phyloP scores from a whole-genome alignment of 768 basidiomycete species.

The Calocera viscosa region DNA sequence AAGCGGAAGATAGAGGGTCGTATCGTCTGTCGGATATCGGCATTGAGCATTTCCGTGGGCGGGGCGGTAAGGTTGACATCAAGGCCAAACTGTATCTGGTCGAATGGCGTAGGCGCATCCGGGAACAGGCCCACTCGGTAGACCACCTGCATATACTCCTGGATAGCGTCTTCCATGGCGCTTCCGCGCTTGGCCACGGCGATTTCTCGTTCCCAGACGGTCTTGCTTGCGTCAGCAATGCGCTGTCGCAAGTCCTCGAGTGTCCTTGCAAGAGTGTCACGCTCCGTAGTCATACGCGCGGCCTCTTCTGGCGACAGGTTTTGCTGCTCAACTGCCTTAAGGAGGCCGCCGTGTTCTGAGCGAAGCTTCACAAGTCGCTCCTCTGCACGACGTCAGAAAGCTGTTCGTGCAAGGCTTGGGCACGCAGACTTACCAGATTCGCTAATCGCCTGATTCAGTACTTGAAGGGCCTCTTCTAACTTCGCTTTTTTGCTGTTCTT shows the following conservation, averaged over 20 bases:
- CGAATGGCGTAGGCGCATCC: slow-evolving; percentile 54
- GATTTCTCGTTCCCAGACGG: slow-evolving; percentile 71
- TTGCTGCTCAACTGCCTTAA: slow-evolving; percentile 63
- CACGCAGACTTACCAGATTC: too few relatives aligned
- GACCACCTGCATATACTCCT: slow-evolving; percentile 62
- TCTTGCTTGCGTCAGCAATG: slow-evolving; percentile 57
- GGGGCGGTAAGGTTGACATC: slow-evolving; percentile 69
- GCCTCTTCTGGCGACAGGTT: slow-evolving; percentile 90
- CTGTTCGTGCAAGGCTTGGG: too few relatives aligned
- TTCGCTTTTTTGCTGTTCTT: background rate
- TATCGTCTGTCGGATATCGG: slow-evolving; percentile 57
- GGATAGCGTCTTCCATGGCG: slow-evolving; percentile 68
- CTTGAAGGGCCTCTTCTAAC: slow-evolving; percentile 13
- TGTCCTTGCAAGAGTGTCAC: slow-evolving; percentile 59
- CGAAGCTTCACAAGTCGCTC: slow-evolving; percentile 50
- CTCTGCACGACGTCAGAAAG: too few relatives aligned
- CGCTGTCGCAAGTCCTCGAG: slow-evolving; percentile 67
- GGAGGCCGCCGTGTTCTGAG: slow-evolving; percentile 49
- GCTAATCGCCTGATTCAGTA: slow-evolving; percentile 8
- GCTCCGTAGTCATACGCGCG: slow-evolving; percentile 77
- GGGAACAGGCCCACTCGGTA: slow-evolving; percentile 67
- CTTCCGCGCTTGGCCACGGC: slow-evolving; percentile 65
- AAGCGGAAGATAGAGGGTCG: slow-evolving; percentile 63
- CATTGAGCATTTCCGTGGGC: slow-evolving; percentile 48
- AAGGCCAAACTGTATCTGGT: slow-evolving; percentile 62